Evolutionary conservation across 164 flowering plant genomes (phyloP).

Genomic region (Dillenia suffruticosa): DNA sequence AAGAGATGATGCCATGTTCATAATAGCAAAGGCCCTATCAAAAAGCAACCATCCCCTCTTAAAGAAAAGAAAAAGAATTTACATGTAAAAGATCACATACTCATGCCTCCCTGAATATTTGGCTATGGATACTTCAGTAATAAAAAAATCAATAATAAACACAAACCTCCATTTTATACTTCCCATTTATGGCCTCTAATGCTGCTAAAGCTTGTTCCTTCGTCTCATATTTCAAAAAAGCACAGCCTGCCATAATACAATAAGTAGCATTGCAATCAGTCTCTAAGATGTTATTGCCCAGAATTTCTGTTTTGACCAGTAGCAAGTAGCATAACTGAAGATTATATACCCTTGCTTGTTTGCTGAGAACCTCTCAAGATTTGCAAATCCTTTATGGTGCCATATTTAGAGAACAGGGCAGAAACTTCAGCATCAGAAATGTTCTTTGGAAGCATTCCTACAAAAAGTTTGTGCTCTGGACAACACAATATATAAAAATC

Average conservation of each 20-base stretch:
- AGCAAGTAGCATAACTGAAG: no score
- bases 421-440: constrained; percentile 83
- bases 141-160: constrained; percentile 1
- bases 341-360: constrained; percentile 78
- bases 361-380: constrained; percentile 93
- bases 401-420: constrained; percentile 71
- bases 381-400: constrained; percentile 83
- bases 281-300: no score
- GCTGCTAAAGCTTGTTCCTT: constrained; percentile 95
- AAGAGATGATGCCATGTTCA: no score
- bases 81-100: no score
- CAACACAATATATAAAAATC: neutral
- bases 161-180: constrained; percentile 94
- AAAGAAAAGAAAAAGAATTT: no score
- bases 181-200: constrained; percentile 83
- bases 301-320: no score
- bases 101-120: no score
- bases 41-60: no score
- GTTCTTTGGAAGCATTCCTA: constrained; percentile 99
- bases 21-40: no score
- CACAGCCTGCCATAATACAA: constrained; percentile 61
- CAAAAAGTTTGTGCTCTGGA: constrained; percentile 94
- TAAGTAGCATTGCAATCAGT: no score
- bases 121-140: no score
- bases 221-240: constrained; percentile 95